Evolutionary conservation across 257 asterid genomes (phyloP).

Genomic region (Capsicum pubescens): DNA sequence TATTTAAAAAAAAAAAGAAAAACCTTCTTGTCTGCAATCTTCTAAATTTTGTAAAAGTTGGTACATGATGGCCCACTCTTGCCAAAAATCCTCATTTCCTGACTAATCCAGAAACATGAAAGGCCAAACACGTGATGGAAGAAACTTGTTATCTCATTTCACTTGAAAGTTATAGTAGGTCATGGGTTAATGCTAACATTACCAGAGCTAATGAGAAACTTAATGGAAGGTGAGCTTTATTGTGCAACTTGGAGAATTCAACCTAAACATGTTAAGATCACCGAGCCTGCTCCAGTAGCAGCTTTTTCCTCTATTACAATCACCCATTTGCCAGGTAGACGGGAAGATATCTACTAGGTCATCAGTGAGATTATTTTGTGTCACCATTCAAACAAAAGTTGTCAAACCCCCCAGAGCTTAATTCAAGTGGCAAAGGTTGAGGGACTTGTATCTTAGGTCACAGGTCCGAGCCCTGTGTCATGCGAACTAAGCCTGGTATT

Average conservation of each 20-base stretch:
- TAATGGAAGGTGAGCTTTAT: constrained; percentile 13
- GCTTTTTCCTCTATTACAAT: background rate
- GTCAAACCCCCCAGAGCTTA: background rate
- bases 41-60: background rate
- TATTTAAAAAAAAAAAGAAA: background rate
- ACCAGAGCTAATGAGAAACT: constrained; percentile 10
- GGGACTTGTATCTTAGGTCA: background rate
- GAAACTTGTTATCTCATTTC: constrained; percentile 16
- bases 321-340: background rate
- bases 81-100: background rate
- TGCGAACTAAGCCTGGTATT: background rate
- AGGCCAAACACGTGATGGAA: constrained; percentile 6
- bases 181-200: background rate
- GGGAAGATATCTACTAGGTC: constrained; percentile 11
- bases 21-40: background rate
- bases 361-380: background rate
- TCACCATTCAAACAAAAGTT: constrained; percentile 6
- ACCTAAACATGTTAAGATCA: background rate
- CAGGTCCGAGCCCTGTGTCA: background rate
- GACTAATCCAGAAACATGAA: constrained; percentile 11
- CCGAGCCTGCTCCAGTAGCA: background rate
- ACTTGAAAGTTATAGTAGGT: constrained; percentile 5
- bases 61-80: background rate
- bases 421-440: background rate
- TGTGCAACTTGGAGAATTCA: constrained; percentile 6